These are phyloP conservation scores for Coemansia sp. DNA, from an alignment of 192 early-diverging fungal species.

Conservation along the genomic window DNA sequence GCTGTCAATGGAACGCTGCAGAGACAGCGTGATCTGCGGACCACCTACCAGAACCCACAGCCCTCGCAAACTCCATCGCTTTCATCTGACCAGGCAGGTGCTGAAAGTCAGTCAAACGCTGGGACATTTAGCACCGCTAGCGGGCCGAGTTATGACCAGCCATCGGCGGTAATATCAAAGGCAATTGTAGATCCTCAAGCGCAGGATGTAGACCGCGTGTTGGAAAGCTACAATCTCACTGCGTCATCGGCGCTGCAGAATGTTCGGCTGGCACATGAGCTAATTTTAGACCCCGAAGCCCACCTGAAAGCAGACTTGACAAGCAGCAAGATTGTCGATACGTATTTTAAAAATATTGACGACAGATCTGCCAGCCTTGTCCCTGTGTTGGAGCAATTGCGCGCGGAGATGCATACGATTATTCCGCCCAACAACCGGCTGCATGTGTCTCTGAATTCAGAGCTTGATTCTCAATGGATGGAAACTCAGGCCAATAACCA, in stretches of 20 bases:
- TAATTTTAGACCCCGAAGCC: conserved; percentile 33
- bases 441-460: conserved; percentile 20
- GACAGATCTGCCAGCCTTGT: too few species aligned
- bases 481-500: conserved; percentile 11
- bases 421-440: conserved; percentile 14
- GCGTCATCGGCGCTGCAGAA: conserved; percentile 32
- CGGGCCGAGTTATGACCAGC: not conserved
- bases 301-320: conserved; percentile 12
- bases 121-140: not conserved
- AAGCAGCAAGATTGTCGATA: conserved; percentile 16
- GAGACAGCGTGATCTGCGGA: conserved; percentile 21
- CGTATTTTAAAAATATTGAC: not conserved
- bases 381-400: conserved; percentile 22
- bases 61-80: conserved; percentile 33
- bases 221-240: conserved; percentile 31
- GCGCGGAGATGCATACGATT: conserved; percentile 24
- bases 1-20: conserved; percentile 24
- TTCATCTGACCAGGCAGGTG: conserved; percentile 5
- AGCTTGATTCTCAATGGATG: conserved; percentile 38
- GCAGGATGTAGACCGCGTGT: conserved; percentile 27
- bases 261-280: conserved; percentile 38
- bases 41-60: conserved; percentile 26
- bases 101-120: too few species aligned
- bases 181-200: conserved; percentile 25
- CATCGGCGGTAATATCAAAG: conserved; percentile 15